phyloP scores from a whole-genome alignment of 2,329 filamentous ascomycete species.

The Diaporthe citriasiana region DNA sequence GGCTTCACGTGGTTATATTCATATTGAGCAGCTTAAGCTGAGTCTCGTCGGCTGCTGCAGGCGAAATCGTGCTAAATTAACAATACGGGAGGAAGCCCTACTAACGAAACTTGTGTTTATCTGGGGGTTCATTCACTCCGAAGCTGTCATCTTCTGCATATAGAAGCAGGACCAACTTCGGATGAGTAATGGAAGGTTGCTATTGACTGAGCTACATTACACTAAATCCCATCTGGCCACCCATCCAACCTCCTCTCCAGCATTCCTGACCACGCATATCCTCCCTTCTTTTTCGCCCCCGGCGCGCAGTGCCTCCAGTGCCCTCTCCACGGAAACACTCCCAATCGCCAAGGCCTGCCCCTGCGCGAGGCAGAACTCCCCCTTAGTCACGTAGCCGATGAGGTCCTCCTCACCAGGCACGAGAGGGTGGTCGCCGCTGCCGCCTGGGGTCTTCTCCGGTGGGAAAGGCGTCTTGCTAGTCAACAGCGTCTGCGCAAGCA shows the following conservation, averaged over 20 bases:
- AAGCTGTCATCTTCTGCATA: neutral
- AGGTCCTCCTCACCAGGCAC: constrained; percentile 83
- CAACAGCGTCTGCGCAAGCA: constrained; percentile 64
- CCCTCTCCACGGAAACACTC: constrained; percentile 72
- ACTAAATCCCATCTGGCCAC: constrained; percentile 83
- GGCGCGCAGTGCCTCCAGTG: constrained; percentile 59
- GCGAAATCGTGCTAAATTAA: neutral
- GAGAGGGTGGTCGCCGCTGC: constrained; percentile 69
- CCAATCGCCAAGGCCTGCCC: constrained; percentile 84
- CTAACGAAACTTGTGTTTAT: no score
- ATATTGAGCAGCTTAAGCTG: neutral
- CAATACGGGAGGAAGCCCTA: neutral
- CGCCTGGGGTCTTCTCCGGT: constrained; percentile 53
- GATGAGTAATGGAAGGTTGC: neutral
- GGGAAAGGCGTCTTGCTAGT: constrained; percentile 55
- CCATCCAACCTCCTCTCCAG: constrained; percentile 83
- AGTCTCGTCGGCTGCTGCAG: no score
- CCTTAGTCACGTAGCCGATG: constrained; percentile 91
- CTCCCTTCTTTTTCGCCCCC: constrained; percentile 58
- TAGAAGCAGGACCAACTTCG: neutral
- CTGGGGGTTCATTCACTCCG: no score
- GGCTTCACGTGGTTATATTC: neutral
- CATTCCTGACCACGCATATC: constrained; percentile 85
- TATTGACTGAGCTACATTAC: constrained; percentile 47
- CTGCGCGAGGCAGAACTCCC: constrained; percentile 83